These are phyloP conservation scores for Phytophthora fragariae DNA, from an alignment of 352 stramenopile genomes.

Conservation along the genomic window DNA sequence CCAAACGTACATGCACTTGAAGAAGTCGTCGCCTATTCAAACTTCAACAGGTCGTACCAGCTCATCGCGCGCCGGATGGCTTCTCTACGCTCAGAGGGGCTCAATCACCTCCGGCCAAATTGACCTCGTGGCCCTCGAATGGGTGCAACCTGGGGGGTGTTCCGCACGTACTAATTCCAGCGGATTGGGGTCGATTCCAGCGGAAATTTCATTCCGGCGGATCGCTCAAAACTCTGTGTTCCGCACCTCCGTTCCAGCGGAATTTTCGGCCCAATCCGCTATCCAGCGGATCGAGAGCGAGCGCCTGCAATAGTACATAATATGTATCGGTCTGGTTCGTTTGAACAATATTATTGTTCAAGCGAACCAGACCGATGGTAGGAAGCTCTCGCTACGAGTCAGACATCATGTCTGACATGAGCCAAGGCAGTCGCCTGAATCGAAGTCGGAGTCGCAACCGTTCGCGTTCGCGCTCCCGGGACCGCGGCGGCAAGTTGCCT, in stretches of 20 bases:
- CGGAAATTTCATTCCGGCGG: no score
- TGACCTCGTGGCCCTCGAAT: neutral
- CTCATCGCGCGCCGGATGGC: neutral
- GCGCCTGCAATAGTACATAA: neutral
- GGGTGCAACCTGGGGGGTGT: neutral
- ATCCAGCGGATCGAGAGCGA: no score
- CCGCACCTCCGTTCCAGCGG: no score
- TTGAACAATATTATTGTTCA: no score
- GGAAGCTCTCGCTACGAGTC: constrained; percentile 39
- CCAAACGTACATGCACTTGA: neutral
- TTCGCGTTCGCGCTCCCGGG: constrained; percentile 26
- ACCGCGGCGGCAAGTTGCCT: constrained; percentile 28
- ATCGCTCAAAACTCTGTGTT: no score
- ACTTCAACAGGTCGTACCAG: neutral
- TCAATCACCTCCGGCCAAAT: neutral
- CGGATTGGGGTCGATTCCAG: no score
- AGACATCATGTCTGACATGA: constrained; percentile 11
- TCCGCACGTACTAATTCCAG: no score
- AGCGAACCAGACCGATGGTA: no score
- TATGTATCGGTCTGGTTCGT: no score
- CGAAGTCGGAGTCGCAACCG: constrained; percentile 44
- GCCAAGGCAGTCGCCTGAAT: constrained; percentile 22
- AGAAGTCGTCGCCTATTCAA: neutral
- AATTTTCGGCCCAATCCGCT: no score
- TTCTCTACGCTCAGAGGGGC: neutral